phyloP scores from a whole-genome alignment of 106 monocot genomes.

The Dendrobium officinale region DNA sequence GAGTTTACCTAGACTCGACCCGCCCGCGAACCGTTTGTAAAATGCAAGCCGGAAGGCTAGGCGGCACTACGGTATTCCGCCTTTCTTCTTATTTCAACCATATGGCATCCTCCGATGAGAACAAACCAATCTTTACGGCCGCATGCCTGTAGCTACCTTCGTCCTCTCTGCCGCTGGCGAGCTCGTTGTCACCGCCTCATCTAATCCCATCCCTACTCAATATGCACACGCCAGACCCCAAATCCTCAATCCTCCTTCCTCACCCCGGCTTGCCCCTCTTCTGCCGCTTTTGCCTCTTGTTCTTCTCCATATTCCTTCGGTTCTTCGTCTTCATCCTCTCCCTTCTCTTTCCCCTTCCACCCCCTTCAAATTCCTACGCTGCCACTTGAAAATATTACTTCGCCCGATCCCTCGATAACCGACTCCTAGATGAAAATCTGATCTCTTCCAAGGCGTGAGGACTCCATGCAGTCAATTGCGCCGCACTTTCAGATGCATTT shows the following conservation, averaged over 20 bases:
- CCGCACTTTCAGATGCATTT: constrained; percentile 33
- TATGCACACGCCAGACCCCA: too few species aligned
- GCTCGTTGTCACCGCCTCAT: not conserved
- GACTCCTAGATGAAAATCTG: constrained; percentile 54
- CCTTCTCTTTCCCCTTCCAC: not conserved
- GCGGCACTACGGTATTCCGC: too few species aligned
- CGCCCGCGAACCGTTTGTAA: too few species aligned
- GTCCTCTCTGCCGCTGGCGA: not conserved
- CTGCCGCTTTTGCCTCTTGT: constrained; percentile 4
- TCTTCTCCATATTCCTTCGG: constrained; percentile 7
- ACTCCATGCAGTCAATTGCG: constrained; percentile 20
- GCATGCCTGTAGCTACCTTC: not conserved
- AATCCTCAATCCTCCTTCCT: not conserved
- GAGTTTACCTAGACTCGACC: too few species aligned
- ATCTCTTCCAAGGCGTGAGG: not conserved
- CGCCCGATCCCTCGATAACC: constrained; percentile 51
- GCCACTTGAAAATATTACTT: constrained; percentile 41
- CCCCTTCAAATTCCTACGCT: too few species aligned
- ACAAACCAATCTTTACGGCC: not conserved
- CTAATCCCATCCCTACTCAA: too few species aligned
- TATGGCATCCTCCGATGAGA: not conserved
- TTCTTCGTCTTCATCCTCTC: constrained; percentile 8
- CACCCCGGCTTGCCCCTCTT: constrained; percentile 9
- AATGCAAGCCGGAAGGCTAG: too few species aligned
- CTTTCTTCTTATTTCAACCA: not conserved